Conservation (phyloP, 2,329 filamentous ascomycete genomes). For the Xylaria sp. region DNA sequence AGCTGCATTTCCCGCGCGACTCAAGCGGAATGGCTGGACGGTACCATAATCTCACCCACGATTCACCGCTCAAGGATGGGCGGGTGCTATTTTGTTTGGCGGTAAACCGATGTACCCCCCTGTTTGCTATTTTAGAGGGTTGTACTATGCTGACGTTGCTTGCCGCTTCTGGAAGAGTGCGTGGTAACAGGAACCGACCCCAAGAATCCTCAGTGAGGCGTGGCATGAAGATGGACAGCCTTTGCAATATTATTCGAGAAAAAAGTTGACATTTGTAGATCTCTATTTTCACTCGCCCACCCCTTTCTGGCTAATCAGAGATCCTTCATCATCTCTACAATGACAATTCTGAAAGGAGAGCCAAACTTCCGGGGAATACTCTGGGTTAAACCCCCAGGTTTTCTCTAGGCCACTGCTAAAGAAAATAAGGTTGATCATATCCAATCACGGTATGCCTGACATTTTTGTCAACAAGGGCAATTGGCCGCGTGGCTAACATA, state of each 20-base stretch:
- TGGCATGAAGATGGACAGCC: neutral
- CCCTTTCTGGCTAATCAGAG: neutral
- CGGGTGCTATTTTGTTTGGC: slow-evolving; percentile 10
- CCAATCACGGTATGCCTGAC: slow-evolving; percentile 6
- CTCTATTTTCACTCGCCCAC: neutral
- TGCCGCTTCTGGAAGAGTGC: slow-evolving; percentile 20
- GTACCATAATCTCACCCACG: neutral
- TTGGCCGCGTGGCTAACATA: slow-evolving; percentile 29
- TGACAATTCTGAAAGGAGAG: too few species aligned
- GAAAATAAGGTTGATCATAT: slow-evolving; percentile 10
- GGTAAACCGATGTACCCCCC: slow-evolving; percentile 10
- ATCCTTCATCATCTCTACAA: neutral
- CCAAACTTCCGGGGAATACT: neutral
- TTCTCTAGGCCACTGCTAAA: neutral
- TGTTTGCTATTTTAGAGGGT: neutral
- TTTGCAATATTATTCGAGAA: neutral
- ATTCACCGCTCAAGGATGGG: slow-evolving; percentile 26
- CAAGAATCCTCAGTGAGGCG: neutral
- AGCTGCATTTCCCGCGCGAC: slow-evolving; percentile 6
- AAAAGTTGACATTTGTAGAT: neutral
- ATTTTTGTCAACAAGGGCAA: slow-evolving; percentile 7
- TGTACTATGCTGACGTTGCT: slow-evolving; percentile 11
- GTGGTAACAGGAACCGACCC: neutral
- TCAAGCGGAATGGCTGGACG: slow-evolving; percentile 12
- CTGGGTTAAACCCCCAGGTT: neutral